These are phyloP conservation scores for Boletales sp. DNA, from an alignment of 768 basidiomycete species.

Conservation along the genomic window DNA sequence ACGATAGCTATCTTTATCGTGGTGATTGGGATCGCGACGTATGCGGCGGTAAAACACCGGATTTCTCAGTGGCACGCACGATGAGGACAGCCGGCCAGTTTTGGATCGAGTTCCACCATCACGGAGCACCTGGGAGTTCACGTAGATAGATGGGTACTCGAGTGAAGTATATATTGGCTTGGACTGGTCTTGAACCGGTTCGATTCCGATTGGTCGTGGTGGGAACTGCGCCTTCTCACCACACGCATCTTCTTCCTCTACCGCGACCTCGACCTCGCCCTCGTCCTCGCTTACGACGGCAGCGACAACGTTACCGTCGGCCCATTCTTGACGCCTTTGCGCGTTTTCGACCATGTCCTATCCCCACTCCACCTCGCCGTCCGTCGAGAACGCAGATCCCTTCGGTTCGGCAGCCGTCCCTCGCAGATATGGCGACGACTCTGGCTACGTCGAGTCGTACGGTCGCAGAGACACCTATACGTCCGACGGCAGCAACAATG, in stretches of 20 bases:
- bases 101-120: no score
- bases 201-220: conserved; percentile 18
- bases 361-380: conserved; percentile 53
- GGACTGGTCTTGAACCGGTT: conserved; percentile 18
- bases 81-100: neutral
- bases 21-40: conserved; percentile 39
- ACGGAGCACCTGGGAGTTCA: no score
- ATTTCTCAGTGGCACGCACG: conserved; percentile 13
- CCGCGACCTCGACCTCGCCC: conserved; percentile 3
- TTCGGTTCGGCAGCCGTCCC: conserved; percentile 44
- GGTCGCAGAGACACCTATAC: conserved; percentile 63
- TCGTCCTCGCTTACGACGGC: conserved; percentile 3
- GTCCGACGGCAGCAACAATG: conserved; percentile 68
- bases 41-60: conserved; percentile 44
- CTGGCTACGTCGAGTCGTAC: conserved; percentile 61
- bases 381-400: conserved; percentile 65
- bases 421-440: conserved; percentile 63
- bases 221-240: conserved; percentile 26
- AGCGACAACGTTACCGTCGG: conserved; percentile 11
- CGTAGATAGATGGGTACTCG: no score
- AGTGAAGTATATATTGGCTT: conserved; percentile 1
- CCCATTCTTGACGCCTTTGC: conserved; percentile 12
- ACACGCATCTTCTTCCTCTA: conserved; percentile 6
- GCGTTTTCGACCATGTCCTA: conserved; percentile 39
- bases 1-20: conserved; percentile 40